Base-by-base conservation (phyloP, 2,329 filamentous ascomycete genomes). In the Neopestalotiopsis rosae region DNA sequence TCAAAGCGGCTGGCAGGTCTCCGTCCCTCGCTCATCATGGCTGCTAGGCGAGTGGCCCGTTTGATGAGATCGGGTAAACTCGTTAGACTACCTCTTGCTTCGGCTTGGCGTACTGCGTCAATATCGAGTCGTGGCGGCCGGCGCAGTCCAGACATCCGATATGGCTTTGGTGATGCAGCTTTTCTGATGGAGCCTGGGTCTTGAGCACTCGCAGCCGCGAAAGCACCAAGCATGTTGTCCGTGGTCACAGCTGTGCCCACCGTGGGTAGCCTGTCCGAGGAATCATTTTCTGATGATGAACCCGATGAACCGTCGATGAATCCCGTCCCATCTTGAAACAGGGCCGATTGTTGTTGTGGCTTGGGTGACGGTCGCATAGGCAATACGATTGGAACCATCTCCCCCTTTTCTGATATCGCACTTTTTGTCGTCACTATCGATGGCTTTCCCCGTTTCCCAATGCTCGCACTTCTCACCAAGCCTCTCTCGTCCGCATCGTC, bases 61-160 rank as follows among this genome's bases (percentile, higher is more conserved):
- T 90, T 88, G 73, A 99, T 98, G 70, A 99, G 83, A 78, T 98
- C 96, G 0, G 95, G 92, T 69, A 99, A 83, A 80, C 95, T 98
- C 1, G 96, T 98, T 71, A 97, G 85, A 78, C 95, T 98, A 4
- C 94, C 95, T 76, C 96, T 89, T 1, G 92, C 89, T 79, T 98
- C 94, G 17, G 93, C 93, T 65, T 92, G 90, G 72, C 90, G 88
- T 3, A 97, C 92, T 4, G 93, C 93, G 76, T 95, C 91, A 30
- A 98, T 91, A 76, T 98, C 90, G 4, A 98, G 83, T 45, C 88
- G 89, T 3, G 94, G 92, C 40, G 95, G 95, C 63, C 88, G 82
- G 72, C 86, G 83, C 68, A 90, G 84, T 13, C 86, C 87, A 12
- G 89, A 90, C 30, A 89, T 72, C 20, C 82, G 86, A 72, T 79